Conservation (phyloP, 2,329 filamentous ascomycete genomes). For the Apiospora saccharicola region DNA sequence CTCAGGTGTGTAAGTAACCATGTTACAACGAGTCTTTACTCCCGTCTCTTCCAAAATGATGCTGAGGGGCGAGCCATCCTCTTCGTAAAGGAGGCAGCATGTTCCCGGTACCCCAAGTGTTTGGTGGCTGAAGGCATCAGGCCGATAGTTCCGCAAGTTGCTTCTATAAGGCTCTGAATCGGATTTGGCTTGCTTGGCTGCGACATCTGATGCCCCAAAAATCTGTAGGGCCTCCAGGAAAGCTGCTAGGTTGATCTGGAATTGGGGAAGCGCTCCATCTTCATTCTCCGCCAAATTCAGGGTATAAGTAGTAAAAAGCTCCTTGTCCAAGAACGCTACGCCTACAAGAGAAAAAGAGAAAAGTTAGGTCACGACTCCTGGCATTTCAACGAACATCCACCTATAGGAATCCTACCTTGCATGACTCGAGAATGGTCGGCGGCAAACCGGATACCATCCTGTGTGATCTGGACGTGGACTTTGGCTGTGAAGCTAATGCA, state of each 20-base stretch:
- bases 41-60: conserved; percentile 87
- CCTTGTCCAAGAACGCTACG: conserved; percentile 85
- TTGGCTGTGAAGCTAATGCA: conserved; percentile 68
- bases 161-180: conserved; percentile 68
- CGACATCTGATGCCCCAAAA: conserved; percentile 82
- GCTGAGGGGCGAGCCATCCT: conserved; percentile 79
- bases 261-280: conserved; percentile 66
- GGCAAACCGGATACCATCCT: conserved; percentile 85
- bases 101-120: conserved; percentile 84
- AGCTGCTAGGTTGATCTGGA: conserved; percentile 86
- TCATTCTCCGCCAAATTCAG: conserved; percentile 63
- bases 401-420: conserved; percentile 69
- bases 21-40: conserved; percentile 86
- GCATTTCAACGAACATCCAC: conserved; percentile 14
- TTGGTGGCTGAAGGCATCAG: conserved; percentile 83
- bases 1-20: conserved; percentile 87
- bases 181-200: conserved; percentile 62
- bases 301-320: conserved; percentile 85
- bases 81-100: conserved; percentile 81
- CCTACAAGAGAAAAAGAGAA: conserved; percentile 49
- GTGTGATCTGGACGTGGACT: conserved; percentile 75
- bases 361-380: not conserved
- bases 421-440: conserved; percentile 90
- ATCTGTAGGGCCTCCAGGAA: conserved; percentile 95
- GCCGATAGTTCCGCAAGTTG: conserved; percentile 67